A percentile compares a stretch with the other conserved stretches of the same genome.
These are phyloP conservation scores for Agroathelia rolfsii DNA, from an alignment of 1,284 basidiomycete genomes.

Conservation along the genomic window DNA sequence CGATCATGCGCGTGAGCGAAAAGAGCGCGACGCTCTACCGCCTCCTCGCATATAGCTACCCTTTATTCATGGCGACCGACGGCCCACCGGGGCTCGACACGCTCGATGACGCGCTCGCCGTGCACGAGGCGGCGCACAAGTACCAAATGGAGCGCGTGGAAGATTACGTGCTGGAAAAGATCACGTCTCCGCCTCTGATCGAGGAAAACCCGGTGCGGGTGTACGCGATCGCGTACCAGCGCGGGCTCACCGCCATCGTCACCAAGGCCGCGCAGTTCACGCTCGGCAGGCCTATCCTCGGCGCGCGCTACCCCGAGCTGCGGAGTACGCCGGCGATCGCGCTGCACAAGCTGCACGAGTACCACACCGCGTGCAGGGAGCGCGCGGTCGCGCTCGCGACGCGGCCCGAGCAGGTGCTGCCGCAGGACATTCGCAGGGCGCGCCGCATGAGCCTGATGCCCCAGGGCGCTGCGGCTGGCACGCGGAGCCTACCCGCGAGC, in stretches of 20 bases:
- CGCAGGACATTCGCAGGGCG: no score
- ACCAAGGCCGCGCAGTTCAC: slow-evolving; percentile 9
- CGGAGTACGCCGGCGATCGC: no score
- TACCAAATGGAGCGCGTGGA: slow-evolving; percentile 30
- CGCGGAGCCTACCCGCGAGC: slow-evolving; percentile 14
- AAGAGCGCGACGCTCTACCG: slow-evolving; percentile 19
- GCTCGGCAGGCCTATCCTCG: no score
- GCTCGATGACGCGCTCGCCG: slow-evolving; percentile 14
- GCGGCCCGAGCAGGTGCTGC: no score
- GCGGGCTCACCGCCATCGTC: slow-evolving; percentile 15
- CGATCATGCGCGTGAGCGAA: slow-evolving; percentile 25
- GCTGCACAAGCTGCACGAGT: no score
- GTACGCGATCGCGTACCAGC: slow-evolving; percentile 25
- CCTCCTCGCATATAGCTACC: slow-evolving; percentile 30
- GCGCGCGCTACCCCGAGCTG: no score
- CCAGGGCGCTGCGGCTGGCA: no score
- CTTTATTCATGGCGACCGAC: slow-evolving; percentile 15
- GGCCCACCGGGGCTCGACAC: slow-evolving; percentile 11
- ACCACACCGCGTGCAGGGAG: no score
- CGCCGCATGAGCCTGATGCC: no score
- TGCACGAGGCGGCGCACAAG: slow-evolving; percentile 25
- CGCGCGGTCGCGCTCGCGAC: no score
- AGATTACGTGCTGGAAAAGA: slow-evolving; percentile 9
- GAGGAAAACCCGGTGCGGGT: slow-evolving; percentile 22
- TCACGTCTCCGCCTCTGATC: slow-evolving; percentile 15